phyloP scores from a whole-genome alignment of 257 asterid genomes.

The Solanum gracilifrons region DNA sequence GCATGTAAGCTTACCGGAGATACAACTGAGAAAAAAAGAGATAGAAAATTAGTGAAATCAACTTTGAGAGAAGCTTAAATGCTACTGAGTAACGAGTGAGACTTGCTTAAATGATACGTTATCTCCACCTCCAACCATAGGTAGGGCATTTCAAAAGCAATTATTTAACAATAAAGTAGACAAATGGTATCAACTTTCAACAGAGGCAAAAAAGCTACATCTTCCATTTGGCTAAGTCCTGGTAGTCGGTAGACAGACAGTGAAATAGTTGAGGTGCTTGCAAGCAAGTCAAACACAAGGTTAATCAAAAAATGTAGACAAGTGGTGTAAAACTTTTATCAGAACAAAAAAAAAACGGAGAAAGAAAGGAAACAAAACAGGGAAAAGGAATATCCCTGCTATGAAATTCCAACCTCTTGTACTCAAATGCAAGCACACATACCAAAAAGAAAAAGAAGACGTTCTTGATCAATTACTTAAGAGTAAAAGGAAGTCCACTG shows the following conservation, averaged over 20 bases:
- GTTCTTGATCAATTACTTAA: neutral
- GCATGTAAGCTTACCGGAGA: neutral
- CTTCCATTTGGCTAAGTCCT: neutral
- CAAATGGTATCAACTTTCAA: neutral
- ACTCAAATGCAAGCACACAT: neutral
- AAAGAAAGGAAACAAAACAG: neutral
- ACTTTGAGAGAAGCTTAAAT: neutral
- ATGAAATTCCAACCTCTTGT: neutral
- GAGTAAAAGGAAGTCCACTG: neutral
- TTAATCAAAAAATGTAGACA: neutral
- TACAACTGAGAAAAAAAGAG: neutral
- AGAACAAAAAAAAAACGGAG: neutral
- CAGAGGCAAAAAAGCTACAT: neutral
- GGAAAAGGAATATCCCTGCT: neutral
- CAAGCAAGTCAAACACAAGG: neutral
- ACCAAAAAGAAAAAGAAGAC: neutral
- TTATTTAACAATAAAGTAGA: neutral
- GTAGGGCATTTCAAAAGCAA: neutral
- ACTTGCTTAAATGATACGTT: neutral
- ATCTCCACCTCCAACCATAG: neutral
- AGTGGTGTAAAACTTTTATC: neutral
- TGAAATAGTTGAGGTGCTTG: neutral
- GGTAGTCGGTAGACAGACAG: neutral
- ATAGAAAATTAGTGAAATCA: neutral
- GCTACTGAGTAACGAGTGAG: neutral